Percentiles rank a stretch among this genome's conserved stretches.
These are phyloP conservation scores for Fonsecaea monophora DNA, from an alignment of 2,329 filamentous ascomycete genomes.

Conservation along the genomic window DNA sequence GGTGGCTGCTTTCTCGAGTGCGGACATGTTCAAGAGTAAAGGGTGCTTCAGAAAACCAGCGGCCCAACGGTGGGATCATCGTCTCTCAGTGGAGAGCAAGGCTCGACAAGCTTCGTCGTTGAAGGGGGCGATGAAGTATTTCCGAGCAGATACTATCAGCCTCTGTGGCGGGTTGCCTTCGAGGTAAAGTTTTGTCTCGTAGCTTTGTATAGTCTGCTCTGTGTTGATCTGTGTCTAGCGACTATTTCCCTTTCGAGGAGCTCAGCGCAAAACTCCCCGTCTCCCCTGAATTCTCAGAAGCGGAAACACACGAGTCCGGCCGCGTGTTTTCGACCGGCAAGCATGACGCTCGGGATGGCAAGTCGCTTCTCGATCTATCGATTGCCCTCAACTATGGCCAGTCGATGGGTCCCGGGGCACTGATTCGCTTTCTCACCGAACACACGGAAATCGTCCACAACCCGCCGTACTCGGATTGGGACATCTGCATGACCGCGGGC, in stretches of 20 bases:
- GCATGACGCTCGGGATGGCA: conserved; percentile 75
- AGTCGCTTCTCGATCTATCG: conserved; percentile 72
- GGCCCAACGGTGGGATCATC: conserved; percentile 80
- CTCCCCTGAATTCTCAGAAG: conserved; percentile 72
- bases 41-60: conserved; percentile 68
- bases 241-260: conserved; percentile 90
- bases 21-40: conserved; percentile 40
- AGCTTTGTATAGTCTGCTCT: background rate
- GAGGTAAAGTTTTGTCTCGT: conserved; percentile 15
- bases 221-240: conserved; percentile 52
- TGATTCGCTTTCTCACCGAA: conserved; percentile 90
- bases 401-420: conserved; percentile 81
- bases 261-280: conserved; percentile 75
- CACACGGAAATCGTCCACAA: conserved; percentile 90
- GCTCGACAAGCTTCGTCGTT: conserved; percentile 69
- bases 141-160: conserved; percentile 84
- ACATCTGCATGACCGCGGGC: conserved; percentile 80
- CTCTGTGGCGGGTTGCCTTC: conserved; percentile 91
- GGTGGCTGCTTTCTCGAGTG: conserved; percentile 36
- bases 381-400: conserved; percentile 94
- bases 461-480: conserved; percentile 91
- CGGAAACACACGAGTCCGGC: conserved; percentile 67
- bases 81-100: conserved; percentile 68
- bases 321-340: conserved; percentile 74
- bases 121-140: conserved; percentile 79